Evolutionary conservation across 192 early-diverging fungal genomes (phyloP), one percentile per base, ranked within the genome.

Genomic region (Oehlia diaphana): DNA sequence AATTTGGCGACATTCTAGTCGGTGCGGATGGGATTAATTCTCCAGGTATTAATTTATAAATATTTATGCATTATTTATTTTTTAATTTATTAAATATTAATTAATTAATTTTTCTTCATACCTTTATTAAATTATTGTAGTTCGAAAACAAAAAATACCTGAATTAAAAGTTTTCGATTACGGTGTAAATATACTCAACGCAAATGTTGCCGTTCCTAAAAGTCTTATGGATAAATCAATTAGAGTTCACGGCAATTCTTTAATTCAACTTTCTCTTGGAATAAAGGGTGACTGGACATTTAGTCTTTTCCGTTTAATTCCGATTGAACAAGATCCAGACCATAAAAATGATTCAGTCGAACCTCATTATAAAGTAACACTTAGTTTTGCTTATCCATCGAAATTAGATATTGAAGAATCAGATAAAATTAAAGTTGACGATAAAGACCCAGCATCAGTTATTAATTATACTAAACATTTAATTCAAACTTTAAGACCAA

Each of bases 1-100:
- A 73, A 50, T 47, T 73, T 58, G 72, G 72, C 26, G 72, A 73
- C 10, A 16, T 73, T 23, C 28, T 73, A 49, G 19, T 73, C 13
- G 72, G 72, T 35, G 9, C 72, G n/a, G 72, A 73, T 73, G 72
- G 72, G 21, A 10, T 73, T 58, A 73, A 73, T 73, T 73, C 72
- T n/a, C 42, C 50, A 50, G 47, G 72, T 33, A 73, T 19, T n/a
- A 16, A 35, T 71, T 35, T 73, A 13, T 67, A 67, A 67, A 37
- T 37, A 5, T 37, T 37, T 31, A 67, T 33, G 14, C 13, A 35
- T 33, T 67, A 35, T 37, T 37, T 37, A 16, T 33, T 67, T 67
- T 16, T 33, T 35, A 16, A 4, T 62, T 3, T n/a, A n/a, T 7
- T n/a, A 13, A n/a, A 31, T 31, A 31, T 31, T 31, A 31, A 31